Conservation (phyloP, 2,329 filamentous ascomycete species). For the Aureobasidium sp. region DNA sequence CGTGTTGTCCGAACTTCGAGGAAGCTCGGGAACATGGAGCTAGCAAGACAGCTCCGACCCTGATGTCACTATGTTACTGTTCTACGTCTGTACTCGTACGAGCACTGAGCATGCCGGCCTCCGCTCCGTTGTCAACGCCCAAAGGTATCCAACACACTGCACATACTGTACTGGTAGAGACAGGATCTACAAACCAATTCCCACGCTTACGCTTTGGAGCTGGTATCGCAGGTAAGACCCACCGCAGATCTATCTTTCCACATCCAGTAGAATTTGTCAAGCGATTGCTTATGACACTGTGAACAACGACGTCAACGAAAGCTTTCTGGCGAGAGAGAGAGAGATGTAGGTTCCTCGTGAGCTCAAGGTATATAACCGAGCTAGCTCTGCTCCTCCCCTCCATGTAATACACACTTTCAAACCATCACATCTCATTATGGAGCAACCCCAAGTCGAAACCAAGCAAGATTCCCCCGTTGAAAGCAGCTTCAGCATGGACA, state of each 20-base stretch:
- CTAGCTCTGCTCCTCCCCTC: background rate
- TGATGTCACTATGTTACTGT: background rate
- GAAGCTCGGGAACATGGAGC: background rate
- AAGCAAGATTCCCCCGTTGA: conserved; percentile 1
- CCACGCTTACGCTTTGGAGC: background rate
- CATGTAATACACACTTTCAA: too few relatives aligned
- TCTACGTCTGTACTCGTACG: background rate
- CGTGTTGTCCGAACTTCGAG: background rate
- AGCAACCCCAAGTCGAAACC: background rate
- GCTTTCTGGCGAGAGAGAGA: background rate
- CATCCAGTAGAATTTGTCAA: background rate
- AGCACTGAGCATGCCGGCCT: background rate
- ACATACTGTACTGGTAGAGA: background rate
- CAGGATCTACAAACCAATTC: background rate
- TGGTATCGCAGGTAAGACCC: background rate
- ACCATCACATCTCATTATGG: background rate
- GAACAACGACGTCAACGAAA: background rate
- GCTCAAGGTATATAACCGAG: background rate
- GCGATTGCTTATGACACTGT: background rate
- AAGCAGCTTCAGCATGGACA: conserved; percentile 1
- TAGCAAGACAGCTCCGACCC: background rate
- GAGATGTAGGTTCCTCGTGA: background rate
- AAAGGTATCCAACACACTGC: background rate
- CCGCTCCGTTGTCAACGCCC: background rate
- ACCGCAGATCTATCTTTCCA: background rate